Conservation (phyloP, 2,329 filamentous ascomycete species). For the Monosporascus cannonballus region DNA sequence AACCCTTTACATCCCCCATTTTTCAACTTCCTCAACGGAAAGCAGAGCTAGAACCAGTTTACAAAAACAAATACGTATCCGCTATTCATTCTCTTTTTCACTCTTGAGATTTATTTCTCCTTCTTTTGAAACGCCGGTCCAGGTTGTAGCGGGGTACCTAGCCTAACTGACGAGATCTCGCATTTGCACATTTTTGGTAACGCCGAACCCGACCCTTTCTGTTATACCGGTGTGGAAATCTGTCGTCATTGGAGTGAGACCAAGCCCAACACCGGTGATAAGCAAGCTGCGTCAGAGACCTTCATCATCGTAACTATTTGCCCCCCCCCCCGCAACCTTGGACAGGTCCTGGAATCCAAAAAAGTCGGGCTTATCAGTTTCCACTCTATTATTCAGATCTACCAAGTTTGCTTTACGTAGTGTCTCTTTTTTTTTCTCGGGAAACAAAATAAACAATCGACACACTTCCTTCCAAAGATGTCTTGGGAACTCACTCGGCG, state of each 20-base stretch:
- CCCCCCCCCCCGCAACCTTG: neutral
- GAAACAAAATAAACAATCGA: neutral
- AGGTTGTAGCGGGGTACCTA: too few species aligned
- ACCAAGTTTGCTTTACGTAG: neutral
- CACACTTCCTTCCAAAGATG: conserved; percentile 34
- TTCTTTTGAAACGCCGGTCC: too few species aligned
- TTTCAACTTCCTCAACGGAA: too few species aligned
- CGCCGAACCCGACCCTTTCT: neutral
- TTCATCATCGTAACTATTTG: neutral
- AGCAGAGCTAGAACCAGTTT: too few species aligned
- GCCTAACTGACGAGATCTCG: too few species aligned
- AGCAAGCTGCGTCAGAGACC: neutral
- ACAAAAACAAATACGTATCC: too few species aligned
- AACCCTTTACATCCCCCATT: too few species aligned
- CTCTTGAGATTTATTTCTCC: too few species aligned
- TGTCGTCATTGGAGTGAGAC: neutral
- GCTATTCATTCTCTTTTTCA: too few species aligned
- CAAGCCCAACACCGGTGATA: neutral
- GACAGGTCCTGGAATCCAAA: neutral
- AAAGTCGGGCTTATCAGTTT: neutral
- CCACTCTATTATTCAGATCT: neutral
- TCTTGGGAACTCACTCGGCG: conserved; percentile 53
- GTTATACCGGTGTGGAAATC: neutral
- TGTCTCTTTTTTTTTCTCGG: neutral
- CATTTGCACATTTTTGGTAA: neutral